Evolutionary conservation across 2,329 filamentous ascomycete genomes (phyloP).

Genomic region (Metarhizium brunneum): DNA sequence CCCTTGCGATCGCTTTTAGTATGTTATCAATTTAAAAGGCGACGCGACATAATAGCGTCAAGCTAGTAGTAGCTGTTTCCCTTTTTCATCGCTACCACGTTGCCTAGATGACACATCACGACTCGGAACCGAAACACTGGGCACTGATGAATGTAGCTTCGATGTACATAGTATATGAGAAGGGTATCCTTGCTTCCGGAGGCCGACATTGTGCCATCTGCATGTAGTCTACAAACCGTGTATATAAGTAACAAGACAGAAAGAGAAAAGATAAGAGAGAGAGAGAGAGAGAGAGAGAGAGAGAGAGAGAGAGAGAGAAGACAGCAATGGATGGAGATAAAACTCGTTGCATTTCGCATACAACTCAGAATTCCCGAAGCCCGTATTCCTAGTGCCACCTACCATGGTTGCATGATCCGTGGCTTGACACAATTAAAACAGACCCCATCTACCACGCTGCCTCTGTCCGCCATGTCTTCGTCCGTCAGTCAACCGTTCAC

Average conservation of each 20-base stretch:
- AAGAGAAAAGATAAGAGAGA: not conserved
- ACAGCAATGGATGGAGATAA: too few relatives aligned
- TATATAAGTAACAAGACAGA: constrained; percentile 1
- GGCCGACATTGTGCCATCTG: not conserved
- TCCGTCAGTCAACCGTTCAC: constrained; percentile 31
- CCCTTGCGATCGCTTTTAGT: not conserved
- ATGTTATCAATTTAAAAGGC: not conserved
- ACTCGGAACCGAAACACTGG: not conserved
- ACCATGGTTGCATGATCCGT: not conserved
- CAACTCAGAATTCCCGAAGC: too few relatives aligned
- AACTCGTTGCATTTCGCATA: too few relatives aligned
- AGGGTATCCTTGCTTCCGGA: constrained; percentile 2
- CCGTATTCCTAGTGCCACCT: too few relatives aligned
- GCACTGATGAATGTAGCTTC: not conserved
- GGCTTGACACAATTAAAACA: constrained; percentile 28
- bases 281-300: not conserved
- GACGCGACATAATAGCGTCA: not conserved
- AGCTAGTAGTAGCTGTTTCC: not conserved
- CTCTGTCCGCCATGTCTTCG: constrained; percentile 22
- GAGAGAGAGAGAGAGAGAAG: not conserved
- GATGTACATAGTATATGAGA: not conserved
- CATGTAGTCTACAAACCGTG: not conserved
- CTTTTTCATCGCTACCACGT: not conserved
- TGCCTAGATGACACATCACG: not conserved
- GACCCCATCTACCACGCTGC: constrained; percentile 38